These are phyloP conservation scores for Nakazawaea ernobii DNA, from an alignment of 805 yeast species.

Conservation along the genomic window DNA sequence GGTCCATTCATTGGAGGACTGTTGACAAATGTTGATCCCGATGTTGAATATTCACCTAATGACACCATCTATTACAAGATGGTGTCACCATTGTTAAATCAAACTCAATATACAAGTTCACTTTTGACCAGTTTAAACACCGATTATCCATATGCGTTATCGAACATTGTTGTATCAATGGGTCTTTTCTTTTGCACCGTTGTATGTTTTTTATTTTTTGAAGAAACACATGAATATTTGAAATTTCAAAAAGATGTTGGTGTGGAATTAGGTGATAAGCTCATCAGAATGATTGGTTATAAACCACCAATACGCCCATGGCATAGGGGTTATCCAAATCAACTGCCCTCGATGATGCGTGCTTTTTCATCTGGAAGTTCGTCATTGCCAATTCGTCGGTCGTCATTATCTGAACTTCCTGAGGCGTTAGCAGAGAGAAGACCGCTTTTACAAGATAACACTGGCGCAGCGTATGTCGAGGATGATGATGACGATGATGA, in stretches of 20 bases:
- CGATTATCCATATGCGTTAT: conserved; percentile 41
- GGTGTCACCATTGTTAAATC: not conserved
- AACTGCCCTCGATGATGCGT: not conserved
- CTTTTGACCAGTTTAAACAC: too few species aligned
- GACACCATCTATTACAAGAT: not conserved
- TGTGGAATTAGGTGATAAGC: conserved; percentile 36
- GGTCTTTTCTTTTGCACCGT: conserved; percentile 30
- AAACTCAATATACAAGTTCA: not conserved
- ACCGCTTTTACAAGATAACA: not conserved
- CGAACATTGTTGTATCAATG: conserved; percentile 38
- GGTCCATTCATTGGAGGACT: conserved; percentile 47
- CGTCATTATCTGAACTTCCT: not conserved
- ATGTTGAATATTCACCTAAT: not conserved
- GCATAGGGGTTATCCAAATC: not conserved
- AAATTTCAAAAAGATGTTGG: conserved; percentile 34
- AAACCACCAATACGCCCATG: conserved; percentile 7
- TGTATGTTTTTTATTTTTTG: conserved; percentile 40
- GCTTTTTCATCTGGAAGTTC: not conserved
- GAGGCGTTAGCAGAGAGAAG: not conserved
- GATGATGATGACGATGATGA: not conserved
- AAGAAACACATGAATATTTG: conserved; percentile 41
- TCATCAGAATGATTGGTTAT: conserved; percentile 17
- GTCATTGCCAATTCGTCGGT: not conserved
- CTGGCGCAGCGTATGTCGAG: not conserved
- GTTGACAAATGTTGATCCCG: too few species aligned